Conservation (phyloP, 352 stramenopile species). For the Globisporangium radiosum region DNA sequence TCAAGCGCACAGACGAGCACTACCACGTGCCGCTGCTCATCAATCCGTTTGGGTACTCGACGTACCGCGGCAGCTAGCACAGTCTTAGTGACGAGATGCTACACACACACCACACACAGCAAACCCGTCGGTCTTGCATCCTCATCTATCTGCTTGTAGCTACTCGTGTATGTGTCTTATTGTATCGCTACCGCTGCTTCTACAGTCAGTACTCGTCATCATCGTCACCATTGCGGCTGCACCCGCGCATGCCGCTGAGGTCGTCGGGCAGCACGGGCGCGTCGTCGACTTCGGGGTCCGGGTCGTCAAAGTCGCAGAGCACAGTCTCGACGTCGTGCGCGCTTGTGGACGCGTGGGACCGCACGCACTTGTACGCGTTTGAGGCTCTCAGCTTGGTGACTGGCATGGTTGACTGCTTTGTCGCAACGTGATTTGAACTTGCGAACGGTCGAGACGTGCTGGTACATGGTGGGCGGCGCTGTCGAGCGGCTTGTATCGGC, state of each 20-base stretch:
- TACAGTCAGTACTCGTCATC: conserved; percentile 6
- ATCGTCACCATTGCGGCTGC: background rate
- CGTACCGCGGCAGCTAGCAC: conserved; percentile 79
- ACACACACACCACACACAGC: background rate
- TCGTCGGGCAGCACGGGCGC: conserved; percentile 42
- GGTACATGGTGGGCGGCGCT: too few relatives aligned
- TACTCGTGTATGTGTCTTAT: too few relatives aligned
- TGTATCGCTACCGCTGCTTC: background rate
- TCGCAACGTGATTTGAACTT: too few relatives aligned
- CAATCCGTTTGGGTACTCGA: conserved; percentile 87
- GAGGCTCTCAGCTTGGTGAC: background rate
- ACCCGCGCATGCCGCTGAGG: conserved; percentile 17
- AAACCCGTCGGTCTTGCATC: background rate
- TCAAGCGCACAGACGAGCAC: conserved; percentile 68
- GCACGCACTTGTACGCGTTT: background rate
- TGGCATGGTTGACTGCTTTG: background rate
- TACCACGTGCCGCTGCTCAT: conserved; percentile 89
- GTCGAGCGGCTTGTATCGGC: too few relatives aligned
- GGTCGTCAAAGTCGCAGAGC: conserved; percentile 56
- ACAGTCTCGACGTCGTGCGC: conserved; percentile 1
- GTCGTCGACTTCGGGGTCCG: conserved; percentile 49
- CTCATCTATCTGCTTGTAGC: too few relatives aligned
- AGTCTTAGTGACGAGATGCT: too few relatives aligned
- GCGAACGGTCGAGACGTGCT: too few relatives aligned
- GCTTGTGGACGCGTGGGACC: background rate